Evolutionary conservation across 1,284 basidiomycete species (phyloP).

Genomic region (Trichosporon faecale): DNA sequence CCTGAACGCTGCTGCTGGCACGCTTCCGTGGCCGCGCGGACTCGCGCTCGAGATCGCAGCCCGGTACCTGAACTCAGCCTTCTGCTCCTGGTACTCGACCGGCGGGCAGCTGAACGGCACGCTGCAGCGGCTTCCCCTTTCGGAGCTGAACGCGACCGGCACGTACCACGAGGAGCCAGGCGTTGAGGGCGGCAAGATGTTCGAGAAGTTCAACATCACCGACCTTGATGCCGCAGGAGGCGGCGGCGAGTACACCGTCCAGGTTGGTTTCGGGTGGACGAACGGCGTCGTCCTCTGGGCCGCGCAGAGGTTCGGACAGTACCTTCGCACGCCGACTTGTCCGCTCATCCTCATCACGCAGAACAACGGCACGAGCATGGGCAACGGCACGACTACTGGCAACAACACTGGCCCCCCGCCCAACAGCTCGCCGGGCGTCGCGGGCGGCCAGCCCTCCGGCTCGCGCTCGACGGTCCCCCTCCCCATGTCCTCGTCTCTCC

Average conservation of each 20-base stretch:
- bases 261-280: slow-evolving; percentile 67
- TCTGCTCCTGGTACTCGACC: slow-evolving; percentile 79
- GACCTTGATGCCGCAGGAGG: slow-evolving; percentile 79
- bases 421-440: not conserved
- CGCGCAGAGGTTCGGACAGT: slow-evolving; percentile 65
- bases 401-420: not conserved
- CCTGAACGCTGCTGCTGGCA: slow-evolving; percentile 15
- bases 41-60: slow-evolving; percentile 61
- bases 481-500: not conserved
- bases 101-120: slow-evolving; percentile 72
- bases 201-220: slow-evolving; percentile 66
- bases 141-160: slow-evolving; percentile 70
- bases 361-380: slow-evolving; percentile 4
- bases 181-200: slow-evolving; percentile 63
- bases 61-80: slow-evolving; percentile 72
- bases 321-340: slow-evolving; percentile 65
- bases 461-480: not conserved
- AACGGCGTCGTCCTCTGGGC: slow-evolving; percentile 76
- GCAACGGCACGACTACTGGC: no score
- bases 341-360: slow-evolving; percentile 57
- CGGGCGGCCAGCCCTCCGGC: not conserved
- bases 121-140: slow-evolving; percentile 65
- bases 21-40: slow-evolving; percentile 50
- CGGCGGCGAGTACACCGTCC: slow-evolving; percentile 79
- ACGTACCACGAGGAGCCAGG: slow-evolving; percentile 32